Base-by-base conservation (phyloP, 2,329 filamentous ascomycete species). In the Penicillium paneum region DNA sequence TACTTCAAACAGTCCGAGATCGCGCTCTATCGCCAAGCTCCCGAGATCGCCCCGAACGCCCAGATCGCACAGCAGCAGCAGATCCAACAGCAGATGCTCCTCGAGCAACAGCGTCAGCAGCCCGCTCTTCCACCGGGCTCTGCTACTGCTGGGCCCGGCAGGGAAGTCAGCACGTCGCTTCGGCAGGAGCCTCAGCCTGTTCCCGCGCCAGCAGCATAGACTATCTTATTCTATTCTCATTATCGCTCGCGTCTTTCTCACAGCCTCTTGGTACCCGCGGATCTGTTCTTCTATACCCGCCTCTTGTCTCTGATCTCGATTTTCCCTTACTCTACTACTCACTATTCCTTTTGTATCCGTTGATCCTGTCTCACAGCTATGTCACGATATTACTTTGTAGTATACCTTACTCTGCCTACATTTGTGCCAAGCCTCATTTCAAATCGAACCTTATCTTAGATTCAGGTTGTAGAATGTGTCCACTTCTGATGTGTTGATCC, bases 1-100 rank as follows among this genome's bases (percentile, higher is more conserved):
- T 99, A 99, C 78, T 99, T 99, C 79, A 99, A 99, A 76, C 94
- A 99, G 75, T 97, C 91, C 49, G 94, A 99, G 78, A 99, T 99
- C 71, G 92, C 97, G 55, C 86, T 99, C 49, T 97, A 89, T 79
- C 87, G 94, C 62, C 94, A 97, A 69, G 74, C 77, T 26, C 78
- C 78, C 45, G 77, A 79, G 57, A 71, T 76, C 53, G 71, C 71
- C 24, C 63, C 68, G n/a, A 75, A 72, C 8, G 71, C 73, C 13
- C 69, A 73, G 50, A 69, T 74, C 49, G 71, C 70, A 26, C 68
- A 70, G 46, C 74, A 76, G 54, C 72, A 75, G 55, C 67, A 68
- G 57, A 70, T 73, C 49, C 72, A 74, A 50, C 67, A 73, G 49
- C 70, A 74, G 61, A 68, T 70, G 42, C 60, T 73, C 21, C 64